Evolutionary conservation across 2,329 filamentous ascomycete genomes (phyloP).

Genomic region (Xylogone sp.): DNA sequence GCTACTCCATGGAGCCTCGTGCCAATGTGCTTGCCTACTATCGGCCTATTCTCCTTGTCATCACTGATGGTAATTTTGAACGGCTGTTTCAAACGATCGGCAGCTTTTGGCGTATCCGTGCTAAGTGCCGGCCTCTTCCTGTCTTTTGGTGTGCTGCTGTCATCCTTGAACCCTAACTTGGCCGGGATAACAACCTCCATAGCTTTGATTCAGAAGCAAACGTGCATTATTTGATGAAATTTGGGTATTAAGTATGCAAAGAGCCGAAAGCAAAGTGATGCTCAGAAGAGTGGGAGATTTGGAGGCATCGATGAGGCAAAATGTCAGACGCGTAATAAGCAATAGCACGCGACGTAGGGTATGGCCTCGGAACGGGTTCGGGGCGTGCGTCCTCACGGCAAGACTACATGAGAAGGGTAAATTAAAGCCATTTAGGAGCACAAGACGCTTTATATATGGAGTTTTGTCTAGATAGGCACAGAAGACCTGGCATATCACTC

Average conservation of each 20-base stretch:
- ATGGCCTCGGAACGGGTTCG: too few relatives aligned
- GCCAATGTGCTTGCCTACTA: conserved; percentile 7
- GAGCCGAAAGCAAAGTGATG: background rate
- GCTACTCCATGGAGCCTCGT: conserved; percentile 39
- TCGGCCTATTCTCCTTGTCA: conserved; percentile 36
- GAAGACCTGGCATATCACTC: too few relatives aligned
- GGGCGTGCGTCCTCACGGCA: too few relatives aligned
- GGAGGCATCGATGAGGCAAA: background rate
- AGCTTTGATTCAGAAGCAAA: background rate
- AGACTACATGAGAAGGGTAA: too few relatives aligned
- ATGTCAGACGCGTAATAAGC: background rate
- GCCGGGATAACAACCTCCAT: background rate
- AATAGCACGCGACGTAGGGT: too few relatives aligned
- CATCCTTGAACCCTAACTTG: background rate
- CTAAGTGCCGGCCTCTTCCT: conserved; percentile 13
- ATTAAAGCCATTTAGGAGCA: too few relatives aligned
- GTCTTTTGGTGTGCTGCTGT: background rate
- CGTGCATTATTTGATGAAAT: background rate
- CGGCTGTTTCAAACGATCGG: conserved; percentile 72
- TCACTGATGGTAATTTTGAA: conserved; percentile 56
- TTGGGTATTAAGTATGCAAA: background rate
- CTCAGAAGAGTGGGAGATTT: too few relatives aligned
- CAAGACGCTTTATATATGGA: too few relatives aligned
- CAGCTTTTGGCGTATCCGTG: conserved; percentile 50
- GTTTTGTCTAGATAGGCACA: too few relatives aligned